Base-by-base conservation (phyloP, 225 moss, liverwort and hornwort genomes). In the Pleurozium schreberi region DNA sequence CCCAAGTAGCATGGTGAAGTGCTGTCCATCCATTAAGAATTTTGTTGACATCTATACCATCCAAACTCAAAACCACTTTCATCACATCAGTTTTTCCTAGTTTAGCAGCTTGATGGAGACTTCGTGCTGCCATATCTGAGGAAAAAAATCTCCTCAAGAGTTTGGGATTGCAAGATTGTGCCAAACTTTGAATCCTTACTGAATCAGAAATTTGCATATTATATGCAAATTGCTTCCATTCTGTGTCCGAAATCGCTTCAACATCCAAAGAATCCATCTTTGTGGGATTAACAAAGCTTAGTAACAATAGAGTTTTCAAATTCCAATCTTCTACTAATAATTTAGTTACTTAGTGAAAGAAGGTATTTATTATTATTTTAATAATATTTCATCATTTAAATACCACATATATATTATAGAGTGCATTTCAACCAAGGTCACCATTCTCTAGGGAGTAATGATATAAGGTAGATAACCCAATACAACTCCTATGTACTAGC, bases 181-280 rank as follows among this genome's bases (percentile, higher is more conserved):
- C 47, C 22, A 9, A 9, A 2, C 0, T 14, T 30, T 14, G 19
- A 2, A 62, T 14, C 33, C 2, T 5, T 4, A 3, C 0, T 1
- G 21, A 2, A 12, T 81, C 18, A 22, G 0, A 22, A 62, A 49
- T 25, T 3, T 64, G 11, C 64, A 82, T 11, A 17, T 64, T 25
- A 49, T 11, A 1, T 36, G 82, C 25, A 82, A 82, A 34, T 49
- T 34, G 4, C 36, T 25, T 64, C 63, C 82, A 64, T 25, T 82
- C 36, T 6, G 1, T 6, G 0, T 63, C 19, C 0, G 7, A 63
- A 64, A 82, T 82, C 7, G 3, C 63, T 33, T 25, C 11, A 49
- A 0, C 22, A 47, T 49, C 25, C 64, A 16, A 81, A 45, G 13
- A 33, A 25, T 43, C 2, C 36, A 64, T 11, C 23, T 11, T 36